Evolutionary conservation across 2,329 filamentous ascomycete genomes (phyloP).

Genomic region (Chrysosporium queenslandicum): DNA sequence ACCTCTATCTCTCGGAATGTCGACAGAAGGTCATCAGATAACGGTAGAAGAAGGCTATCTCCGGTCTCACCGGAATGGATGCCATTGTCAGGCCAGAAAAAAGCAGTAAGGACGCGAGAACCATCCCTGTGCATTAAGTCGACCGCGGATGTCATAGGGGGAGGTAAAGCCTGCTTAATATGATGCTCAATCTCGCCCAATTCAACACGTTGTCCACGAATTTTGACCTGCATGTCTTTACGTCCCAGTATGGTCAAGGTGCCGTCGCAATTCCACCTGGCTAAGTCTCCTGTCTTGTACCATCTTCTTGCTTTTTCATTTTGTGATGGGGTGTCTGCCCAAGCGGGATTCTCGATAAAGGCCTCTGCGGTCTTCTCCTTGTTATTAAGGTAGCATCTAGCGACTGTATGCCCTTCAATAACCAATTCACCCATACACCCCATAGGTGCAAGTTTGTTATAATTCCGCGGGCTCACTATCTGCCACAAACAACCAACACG

Average conservation of each 20-base stretch:
- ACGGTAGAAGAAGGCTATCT: constrained; percentile 27
- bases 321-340: constrained; percentile 1
- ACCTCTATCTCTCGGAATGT: neutral
- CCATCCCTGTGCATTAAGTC: constrained; percentile 17
- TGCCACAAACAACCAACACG: constrained; percentile 16
- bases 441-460: constrained; percentile 15
- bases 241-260: constrained; percentile 19
- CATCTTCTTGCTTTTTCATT: neutral
- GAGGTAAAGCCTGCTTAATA: neutral
- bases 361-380: constrained; percentile 15
- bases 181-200: constrained; percentile 21
- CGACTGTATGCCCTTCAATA: constrained; percentile 32
- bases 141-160: constrained; percentile 17
- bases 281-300: constrained; percentile 21
- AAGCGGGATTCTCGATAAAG: constrained; percentile 20
- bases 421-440: constrained; percentile 31
- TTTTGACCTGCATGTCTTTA: constrained; percentile 22
- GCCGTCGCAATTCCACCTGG: constrained; percentile 16
- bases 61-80: too few species aligned
- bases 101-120: constrained; percentile 27
- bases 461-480: constrained; percentile 23
- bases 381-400: constrained; percentile 29
- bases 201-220: constrained; percentile 21
- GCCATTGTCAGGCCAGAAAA: constrained; percentile 21
- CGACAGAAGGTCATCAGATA: neutral